Evolutionary conservation across 2,329 filamentous ascomycete genomes (phyloP), one percentile per base, ranked within the genome.

Genomic region (Epichloe sp.): DNA sequence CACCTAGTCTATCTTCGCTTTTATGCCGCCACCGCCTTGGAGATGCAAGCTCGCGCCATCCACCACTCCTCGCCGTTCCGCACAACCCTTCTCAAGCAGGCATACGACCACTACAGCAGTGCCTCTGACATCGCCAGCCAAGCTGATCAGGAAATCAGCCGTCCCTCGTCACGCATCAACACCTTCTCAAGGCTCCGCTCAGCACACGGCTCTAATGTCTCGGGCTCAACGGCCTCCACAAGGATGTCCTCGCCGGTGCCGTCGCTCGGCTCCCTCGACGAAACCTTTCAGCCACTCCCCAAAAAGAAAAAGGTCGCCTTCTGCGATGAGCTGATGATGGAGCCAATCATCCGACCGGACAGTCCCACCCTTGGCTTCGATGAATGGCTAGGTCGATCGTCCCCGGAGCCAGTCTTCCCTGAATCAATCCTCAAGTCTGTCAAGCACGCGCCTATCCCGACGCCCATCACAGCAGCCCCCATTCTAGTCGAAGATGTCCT

Each of bases 1-100:
- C 75, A 80, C 58, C 66, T 79, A 36, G 75, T 81, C 56, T 80
- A 79, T 54, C 68, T 82, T 5, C 73, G 79, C 60, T 80, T 81
- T 60, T 82, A 80, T 54, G 78, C 77, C n/a, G 78, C 78, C 19
- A 74, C 70, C n/a, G 75, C 78, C 14, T 69, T 78, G 42, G 78
- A 81, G 58, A 74, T 75, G 67, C 76, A 77, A 56, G 76, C 76
- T 1, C 70, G 72, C 31, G 67, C 71, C 37, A 64, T 79, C 7
- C 69, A 70, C 15, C 63, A 68, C 11, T 69, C 68, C 2, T 74
- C 74, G 0, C 62, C 70, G 2, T 68, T 73, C 54, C 73, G 76
- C 44, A 64, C 65, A 36, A 70, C 62, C 50, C 66, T 81, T 6
- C 67, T 81, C 5, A 65, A 69, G 37, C 71, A 79, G 56, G 76